These are phyloP conservation scores for Leccinum fibrillosum DNA, from an alignment of 768 basidiomycete species.

Conservation along the genomic window DNA sequence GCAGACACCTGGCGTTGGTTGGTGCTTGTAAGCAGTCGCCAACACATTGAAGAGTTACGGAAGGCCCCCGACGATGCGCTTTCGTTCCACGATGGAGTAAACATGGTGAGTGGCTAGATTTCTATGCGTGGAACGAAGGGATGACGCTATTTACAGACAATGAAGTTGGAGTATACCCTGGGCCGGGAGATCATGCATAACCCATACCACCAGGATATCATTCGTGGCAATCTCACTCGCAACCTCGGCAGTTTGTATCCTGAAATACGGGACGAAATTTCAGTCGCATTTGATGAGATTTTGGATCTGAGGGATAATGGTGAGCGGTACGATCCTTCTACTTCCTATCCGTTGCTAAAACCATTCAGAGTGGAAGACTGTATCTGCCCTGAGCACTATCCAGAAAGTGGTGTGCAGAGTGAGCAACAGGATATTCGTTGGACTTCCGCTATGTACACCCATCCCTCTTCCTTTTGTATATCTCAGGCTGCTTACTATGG, in stretches of 20 bases:
- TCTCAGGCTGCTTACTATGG: background rate
- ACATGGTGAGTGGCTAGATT: conserved; percentile 23
- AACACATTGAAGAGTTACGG: conserved; percentile 17
- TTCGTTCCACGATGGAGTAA: conserved; percentile 31
- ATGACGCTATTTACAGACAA: conserved; percentile 20
- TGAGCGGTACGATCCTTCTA: background rate
- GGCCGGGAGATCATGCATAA: conserved; percentile 29
- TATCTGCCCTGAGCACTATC: background rate
- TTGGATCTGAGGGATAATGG: background rate
- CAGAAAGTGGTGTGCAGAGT: background rate
- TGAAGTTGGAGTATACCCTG: conserved; percentile 39
- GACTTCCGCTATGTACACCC: background rate
- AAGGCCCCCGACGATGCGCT: conserved; percentile 39
- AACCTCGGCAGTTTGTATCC: conserved; percentile 22
- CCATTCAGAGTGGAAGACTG: background rate
- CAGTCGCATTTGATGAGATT: background rate
- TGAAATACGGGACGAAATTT: background rate
- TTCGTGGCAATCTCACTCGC: conserved; percentile 34
- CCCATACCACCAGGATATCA: conserved; percentile 29
- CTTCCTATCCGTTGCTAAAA: background rate
- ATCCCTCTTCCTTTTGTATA: background rate
- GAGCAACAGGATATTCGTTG: background rate
- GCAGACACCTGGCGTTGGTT: background rate
- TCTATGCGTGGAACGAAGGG: background rate
- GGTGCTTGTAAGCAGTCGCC: background rate